Conservation (phyloP, 2,329 filamentous ascomycete species). For the Alternaria brassicae region DNA sequence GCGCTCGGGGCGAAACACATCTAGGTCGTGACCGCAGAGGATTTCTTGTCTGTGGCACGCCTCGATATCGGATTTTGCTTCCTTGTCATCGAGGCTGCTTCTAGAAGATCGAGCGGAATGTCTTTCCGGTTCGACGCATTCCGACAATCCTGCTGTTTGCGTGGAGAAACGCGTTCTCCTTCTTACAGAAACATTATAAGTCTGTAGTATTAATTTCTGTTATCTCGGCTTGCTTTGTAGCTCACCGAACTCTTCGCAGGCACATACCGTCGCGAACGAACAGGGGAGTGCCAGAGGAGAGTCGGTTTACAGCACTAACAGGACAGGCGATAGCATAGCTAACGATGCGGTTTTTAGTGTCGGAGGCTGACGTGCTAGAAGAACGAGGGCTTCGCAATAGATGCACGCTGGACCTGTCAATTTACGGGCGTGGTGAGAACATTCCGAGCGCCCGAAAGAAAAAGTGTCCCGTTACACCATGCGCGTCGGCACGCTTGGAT, state of each 20-base stretch:
- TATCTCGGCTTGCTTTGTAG: constrained; percentile 13
- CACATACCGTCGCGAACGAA: constrained; percentile 7
- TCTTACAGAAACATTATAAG: too few relatives aligned
- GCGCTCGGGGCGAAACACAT: too few relatives aligned
- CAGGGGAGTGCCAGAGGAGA: constrained; percentile 14
- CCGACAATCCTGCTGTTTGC: too few relatives aligned
- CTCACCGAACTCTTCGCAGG: not conserved
- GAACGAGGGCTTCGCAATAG: not conserved
- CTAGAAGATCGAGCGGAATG: too few relatives aligned
- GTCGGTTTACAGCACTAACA: not conserved
- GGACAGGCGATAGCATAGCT: not conserved
- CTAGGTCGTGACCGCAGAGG: too few relatives aligned
- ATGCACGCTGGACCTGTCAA: not conserved
- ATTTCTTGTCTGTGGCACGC: too few relatives aligned
- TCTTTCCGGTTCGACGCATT: too few relatives aligned
- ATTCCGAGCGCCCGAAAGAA: not conserved
- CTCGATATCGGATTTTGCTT: too few relatives aligned
- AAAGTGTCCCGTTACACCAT: not conserved
- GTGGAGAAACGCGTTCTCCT: too few relatives aligned
- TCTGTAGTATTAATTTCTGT: too few relatives aligned
- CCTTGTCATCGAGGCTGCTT: too few relatives aligned
- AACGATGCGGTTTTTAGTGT: not conserved
- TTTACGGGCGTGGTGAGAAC: not conserved
- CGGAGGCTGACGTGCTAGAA: not conserved
- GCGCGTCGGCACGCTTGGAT: not conserved